Conservation (phyloP, 371 early-diverging fungal species). For the Mortierella sp. region DNA sequence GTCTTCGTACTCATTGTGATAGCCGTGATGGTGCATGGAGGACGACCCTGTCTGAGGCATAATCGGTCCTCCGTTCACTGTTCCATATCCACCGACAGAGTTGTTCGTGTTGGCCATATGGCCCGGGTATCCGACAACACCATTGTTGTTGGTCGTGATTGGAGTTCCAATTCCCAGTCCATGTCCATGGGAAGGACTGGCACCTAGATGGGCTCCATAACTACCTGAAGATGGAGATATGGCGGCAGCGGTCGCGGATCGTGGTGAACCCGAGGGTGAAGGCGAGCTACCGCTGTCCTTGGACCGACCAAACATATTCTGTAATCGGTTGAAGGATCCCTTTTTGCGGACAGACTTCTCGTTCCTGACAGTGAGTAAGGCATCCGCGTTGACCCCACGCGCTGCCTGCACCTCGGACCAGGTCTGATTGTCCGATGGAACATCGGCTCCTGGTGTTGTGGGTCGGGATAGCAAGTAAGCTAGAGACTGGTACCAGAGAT, state of each 20-base stretch:
- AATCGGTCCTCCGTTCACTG: constrained; percentile 46
- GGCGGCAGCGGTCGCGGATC: not conserved
- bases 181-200: not conserved
- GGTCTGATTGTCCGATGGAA: constrained; percentile 42
- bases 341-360: constrained; percentile 49
- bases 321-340: constrained; percentile 40
- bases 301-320: constrained; percentile 48
- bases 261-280: constrained; percentile 35
- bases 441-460: constrained; percentile 32
- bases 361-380: constrained; percentile 40
- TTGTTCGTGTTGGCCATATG: constrained; percentile 16
- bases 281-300: constrained; percentile 27
- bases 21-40: too few relatives aligned
- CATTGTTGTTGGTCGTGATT: not conserved
- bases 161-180: not conserved
- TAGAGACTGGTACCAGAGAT: constrained; percentile 69
- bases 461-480: constrained; percentile 49
- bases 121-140: constrained; percentile 28
- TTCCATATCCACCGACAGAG: constrained; percentile 41
- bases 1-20: constrained; percentile 19
- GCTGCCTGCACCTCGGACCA: constrained; percentile 53
- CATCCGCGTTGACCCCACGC: constrained; percentile 28
- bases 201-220: too few relatives aligned
- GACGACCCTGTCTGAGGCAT: constrained; percentile 19
- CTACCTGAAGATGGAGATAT: constrained; percentile 14